These are phyloP conservation scores for Leavenworthia alabamica DNA, from an alignment of 345 rosid species.

Conservation along the genomic window DNA sequence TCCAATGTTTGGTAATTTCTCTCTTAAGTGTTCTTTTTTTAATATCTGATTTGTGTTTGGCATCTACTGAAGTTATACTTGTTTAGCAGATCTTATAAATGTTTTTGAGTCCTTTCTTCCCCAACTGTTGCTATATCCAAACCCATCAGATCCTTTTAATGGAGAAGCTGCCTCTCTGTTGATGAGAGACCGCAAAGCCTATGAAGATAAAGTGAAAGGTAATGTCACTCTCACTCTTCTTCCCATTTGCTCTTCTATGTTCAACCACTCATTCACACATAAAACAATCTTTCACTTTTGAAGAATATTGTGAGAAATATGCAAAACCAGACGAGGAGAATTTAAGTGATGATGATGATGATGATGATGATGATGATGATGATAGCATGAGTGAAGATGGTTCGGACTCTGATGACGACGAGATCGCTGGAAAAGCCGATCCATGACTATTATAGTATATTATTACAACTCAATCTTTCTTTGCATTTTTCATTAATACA, in stretches of 20 bases:
- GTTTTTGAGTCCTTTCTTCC: constrained; percentile 78
- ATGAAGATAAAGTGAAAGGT: constrained; percentile 63
- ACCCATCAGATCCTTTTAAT: constrained; percentile 68
- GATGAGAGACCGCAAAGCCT: constrained; percentile 52
- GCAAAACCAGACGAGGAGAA: constrained; percentile 54
- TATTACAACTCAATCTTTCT: constrained; percentile 6
- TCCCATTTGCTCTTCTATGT: background rate
- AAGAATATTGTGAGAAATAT: constrained; percentile 55
- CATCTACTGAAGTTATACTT: background rate
- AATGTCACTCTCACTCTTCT: background rate
- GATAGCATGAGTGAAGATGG: constrained; percentile 47
- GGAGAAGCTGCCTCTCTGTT: constrained; percentile 74
- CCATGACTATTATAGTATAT: constrained; percentile 27
- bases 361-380: constrained; percentile 43
- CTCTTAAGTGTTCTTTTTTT: background rate
- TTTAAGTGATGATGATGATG: constrained; percentile 48
- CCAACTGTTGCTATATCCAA: constrained; percentile 72
- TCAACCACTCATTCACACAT: background rate
- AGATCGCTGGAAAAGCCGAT: constrained; percentile 47
- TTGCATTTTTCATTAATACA: constrained; percentile 6
- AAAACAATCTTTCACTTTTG: background rate
- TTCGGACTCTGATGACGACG: constrained; percentile 43
- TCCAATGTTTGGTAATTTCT: constrained; percentile 60
- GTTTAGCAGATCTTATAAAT: constrained; percentile 56
- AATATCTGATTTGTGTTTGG: background rate